A percentile compares a stretch with the other conserved stretches of the same genome.
Evolutionary conservation across 306 rosid species (phyloP).

Genomic region (Inga leiocalycina): DNA sequence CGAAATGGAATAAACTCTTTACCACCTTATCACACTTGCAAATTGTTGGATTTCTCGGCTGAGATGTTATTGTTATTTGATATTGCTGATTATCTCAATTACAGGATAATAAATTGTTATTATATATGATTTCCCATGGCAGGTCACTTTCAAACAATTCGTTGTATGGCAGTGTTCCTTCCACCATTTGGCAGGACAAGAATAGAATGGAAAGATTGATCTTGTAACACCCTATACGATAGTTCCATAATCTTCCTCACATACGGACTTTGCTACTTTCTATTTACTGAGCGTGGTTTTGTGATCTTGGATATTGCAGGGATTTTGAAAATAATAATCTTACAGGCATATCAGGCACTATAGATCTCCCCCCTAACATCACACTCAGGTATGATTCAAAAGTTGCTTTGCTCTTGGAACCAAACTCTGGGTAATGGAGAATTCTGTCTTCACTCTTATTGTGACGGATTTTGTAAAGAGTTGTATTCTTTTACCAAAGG

Average conservation of each 20-base stretch:
- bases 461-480: slow-evolving; percentile 13
- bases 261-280: background rate
- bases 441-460: slow-evolving; percentile 12
- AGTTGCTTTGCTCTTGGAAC: slow-evolving; percentile 34
- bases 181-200: slow-evolving; percentile 70
- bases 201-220: slow-evolving; percentile 43
- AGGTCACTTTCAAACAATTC: slow-evolving; percentile 89
- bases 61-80: background rate
- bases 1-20: slow-evolving; percentile 7
- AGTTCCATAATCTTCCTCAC: slow-evolving; percentile 9
- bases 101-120: slow-evolving; percentile 5
- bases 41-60: slow-evolving; percentile 13
- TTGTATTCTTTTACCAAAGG: slow-evolving; percentile 8
- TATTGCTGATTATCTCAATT: slow-evolving; percentile 25
- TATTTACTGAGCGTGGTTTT: slow-evolving; percentile 24
- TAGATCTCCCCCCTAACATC: slow-evolving; percentile 61
- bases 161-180: slow-evolving; percentile 63
- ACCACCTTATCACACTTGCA: slow-evolving; percentile 7
- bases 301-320: slow-evolving; percentile 50
- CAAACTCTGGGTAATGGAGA: slow-evolving; percentile 13
- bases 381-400: slow-evolving; percentile 67
- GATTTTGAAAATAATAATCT: slow-evolving; percentile 74
- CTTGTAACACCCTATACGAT: slow-evolving; percentile 62
- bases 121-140: slow-evolving; percentile 39
- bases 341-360: slow-evolving; percentile 57